Evolutionary conservation across 1,284 basidiomycete species (phyloP).

Genomic region (Marasmius fiardii): DNA sequence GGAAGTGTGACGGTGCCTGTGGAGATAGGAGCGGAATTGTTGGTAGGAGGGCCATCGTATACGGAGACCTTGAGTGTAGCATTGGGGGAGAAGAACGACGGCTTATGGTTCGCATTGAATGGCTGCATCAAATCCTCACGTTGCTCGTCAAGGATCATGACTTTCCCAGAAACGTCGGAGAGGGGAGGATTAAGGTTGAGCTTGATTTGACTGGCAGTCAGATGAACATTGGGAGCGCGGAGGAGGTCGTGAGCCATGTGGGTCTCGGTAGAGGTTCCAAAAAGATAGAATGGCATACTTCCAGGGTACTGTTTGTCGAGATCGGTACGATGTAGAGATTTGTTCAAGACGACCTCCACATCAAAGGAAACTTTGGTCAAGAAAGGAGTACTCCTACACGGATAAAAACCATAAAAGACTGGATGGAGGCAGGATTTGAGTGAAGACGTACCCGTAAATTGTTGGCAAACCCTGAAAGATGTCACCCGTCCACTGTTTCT

Average conservation of each 20-base stretch:
- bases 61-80: constrained; percentile 17
- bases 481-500: constrained; percentile 17
- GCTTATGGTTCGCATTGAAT: constrained; percentile 12
- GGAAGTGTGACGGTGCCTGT: constrained; percentile 6
- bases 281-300: constrained; percentile 40
- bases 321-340: constrained; percentile 20
- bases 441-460: neutral
- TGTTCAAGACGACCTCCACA: constrained; percentile 29
- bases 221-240: constrained; percentile 35
- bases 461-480: constrained; percentile 16
- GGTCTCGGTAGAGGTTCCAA: constrained; percentile 27
- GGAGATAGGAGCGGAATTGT: neutral
- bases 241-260: constrained; percentile 40
- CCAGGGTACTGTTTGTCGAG: constrained; percentile 28
- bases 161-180: neutral
- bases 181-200: neutral
- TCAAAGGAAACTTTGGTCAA: constrained; percentile 19
- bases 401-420: neutral
- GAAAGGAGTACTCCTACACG: neutral
- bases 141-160: neutral
- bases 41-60: constrained; percentile 8
- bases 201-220: constrained; percentile 27
- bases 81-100: constrained; percentile 21
- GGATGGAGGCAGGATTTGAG: neutral
- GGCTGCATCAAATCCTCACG: constrained; percentile 9